Conservation (phyloP, 1,284 basidiomycete genomes). For the Mycosarcoma mackinlayi region DNA sequence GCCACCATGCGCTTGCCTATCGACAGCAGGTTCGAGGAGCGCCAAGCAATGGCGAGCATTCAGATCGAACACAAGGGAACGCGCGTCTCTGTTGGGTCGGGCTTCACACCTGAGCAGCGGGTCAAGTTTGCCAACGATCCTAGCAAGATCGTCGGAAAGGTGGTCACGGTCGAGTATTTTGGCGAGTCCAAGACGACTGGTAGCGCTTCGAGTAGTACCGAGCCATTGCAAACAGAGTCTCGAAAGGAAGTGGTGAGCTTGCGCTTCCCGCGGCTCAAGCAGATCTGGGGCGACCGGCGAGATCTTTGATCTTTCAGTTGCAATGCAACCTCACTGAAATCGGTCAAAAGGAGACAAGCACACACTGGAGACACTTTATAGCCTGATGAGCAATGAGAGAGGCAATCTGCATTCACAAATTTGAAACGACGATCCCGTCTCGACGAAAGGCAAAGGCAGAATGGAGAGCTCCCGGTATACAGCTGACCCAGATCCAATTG, state of each 20-base stretch:
- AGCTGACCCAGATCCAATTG: slow-evolving; percentile 13
- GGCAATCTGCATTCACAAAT: slow-evolving; percentile 17
- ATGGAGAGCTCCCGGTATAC: slow-evolving; percentile 26
- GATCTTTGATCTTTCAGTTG: slow-evolving; percentile 21
- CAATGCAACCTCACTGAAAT: neutral
- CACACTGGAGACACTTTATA: neutral
- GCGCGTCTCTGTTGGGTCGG: slow-evolving; percentile 51
- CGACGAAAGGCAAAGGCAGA: neutral
- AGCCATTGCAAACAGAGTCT: neutral
- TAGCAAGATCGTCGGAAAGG: slow-evolving; percentile 41
- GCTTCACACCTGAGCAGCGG: slow-evolving; percentile 48
- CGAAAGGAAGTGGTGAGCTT: slow-evolving; percentile 33
- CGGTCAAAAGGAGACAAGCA: neutral
- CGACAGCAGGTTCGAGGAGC: slow-evolving; percentile 42
- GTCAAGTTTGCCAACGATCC: slow-evolving; percentile 48
- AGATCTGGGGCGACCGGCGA: slow-evolving; percentile 41
- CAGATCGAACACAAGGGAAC: slow-evolving; percentile 47
- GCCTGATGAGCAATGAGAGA: slow-evolving; percentile 19
- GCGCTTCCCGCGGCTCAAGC: slow-evolving; percentile 57
- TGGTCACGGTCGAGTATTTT: slow-evolving; percentile 56
- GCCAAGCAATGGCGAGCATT: slow-evolving; percentile 40
- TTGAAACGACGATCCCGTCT: neutral
- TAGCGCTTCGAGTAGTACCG: neutral
- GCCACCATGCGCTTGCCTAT: slow-evolving; percentile 51
- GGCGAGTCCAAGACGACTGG: slow-evolving; percentile 30